Conservation (phyloP, 192 early-diverging fungal species). For the Cetraspora pellucida region DNA sequence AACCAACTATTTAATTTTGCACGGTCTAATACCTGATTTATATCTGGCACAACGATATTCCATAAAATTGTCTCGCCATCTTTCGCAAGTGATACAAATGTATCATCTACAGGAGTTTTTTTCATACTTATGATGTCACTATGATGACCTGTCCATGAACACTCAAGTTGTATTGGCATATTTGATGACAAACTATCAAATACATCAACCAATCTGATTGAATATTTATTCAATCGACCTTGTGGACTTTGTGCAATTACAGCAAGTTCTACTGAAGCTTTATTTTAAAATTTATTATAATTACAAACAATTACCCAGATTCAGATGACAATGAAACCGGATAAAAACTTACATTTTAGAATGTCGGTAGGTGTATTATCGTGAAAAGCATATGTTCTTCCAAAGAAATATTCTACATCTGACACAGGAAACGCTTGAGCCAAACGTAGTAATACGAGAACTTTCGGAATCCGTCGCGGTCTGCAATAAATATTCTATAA, state of each 20-base stretch:
- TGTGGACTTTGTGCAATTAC: constrained; percentile 61
- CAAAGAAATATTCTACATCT: constrained; percentile 64
- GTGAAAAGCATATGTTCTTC: constrained; percentile 50
- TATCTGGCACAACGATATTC: constrained; percentile 46
- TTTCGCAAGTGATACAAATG: constrained; percentile 52
- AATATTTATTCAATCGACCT: constrained; percentile 67
- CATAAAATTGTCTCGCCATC: constrained; percentile 60
- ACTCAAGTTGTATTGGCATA: constrained; percentile 58
- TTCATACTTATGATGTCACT: constrained; percentile 48
- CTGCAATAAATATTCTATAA: constrained; percentile 61
- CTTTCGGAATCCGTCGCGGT: constrained; percentile 67
- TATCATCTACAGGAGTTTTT: constrained; percentile 44
- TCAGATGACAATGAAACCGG: not conserved
- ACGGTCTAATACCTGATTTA: constrained; percentile 52
- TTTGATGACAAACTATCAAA: constrained; percentile 63
- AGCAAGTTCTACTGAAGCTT: constrained; percentile 55
- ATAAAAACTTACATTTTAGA: constrained; percentile 4
- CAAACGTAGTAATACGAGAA: constrained; percentile 66
- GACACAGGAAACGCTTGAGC: constrained; percentile 53
- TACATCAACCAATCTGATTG: constrained; percentile 77
- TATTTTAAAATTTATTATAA: not conserved
- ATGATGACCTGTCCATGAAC: constrained; percentile 73
- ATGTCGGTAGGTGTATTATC: constrained; percentile 38
- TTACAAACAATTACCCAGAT: not conserved
- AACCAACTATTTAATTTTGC: too few species aligned